phyloP scores from a whole-genome alignment of 108 stramenopile genomes.

The Epithemia pelagica region DNA sequence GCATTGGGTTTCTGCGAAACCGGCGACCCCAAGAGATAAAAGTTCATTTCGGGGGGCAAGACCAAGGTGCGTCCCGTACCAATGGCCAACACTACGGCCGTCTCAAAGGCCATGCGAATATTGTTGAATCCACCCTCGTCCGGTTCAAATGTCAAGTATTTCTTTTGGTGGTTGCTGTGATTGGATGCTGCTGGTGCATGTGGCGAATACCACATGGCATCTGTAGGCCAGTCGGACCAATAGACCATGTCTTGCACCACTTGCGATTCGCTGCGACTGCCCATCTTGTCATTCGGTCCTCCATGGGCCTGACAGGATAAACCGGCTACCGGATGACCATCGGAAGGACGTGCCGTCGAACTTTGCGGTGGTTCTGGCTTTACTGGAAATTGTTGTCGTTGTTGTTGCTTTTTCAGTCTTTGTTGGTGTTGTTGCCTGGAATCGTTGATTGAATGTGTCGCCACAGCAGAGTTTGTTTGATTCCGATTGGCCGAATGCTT shows the following conservation, averaged over 20 bases:
- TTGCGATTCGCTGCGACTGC: background rate
- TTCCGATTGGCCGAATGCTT: no score
- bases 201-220: conserved; percentile 50
- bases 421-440: no score
- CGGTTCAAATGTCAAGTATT: conserved; percentile 86
- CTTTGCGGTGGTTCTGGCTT: no score
- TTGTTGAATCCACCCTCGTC: conserved; percentile 95
- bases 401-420: no score
- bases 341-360: background rate
- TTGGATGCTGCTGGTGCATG: conserved; percentile 7
- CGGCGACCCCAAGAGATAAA: conserved; percentile 75
- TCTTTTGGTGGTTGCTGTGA: no score
- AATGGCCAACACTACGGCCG: conserved; percentile 74
- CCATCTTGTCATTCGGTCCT: conserved; percentile 25
- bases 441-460: no score
- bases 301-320: conserved; percentile 36
- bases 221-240: conserved; percentile 70
- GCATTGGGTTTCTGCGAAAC: background rate
- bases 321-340: conserved; percentile 22
- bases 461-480: no score
- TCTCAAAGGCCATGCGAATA: conserved; percentile 92
- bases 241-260: conserved; percentile 65
- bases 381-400: no score
- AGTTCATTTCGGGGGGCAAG: conserved; percentile 75
- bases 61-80: conserved; percentile 88